Evolutionary conservation across 805 yeast species (phyloP).

Genomic region (Ogataea angusta): DNA sequence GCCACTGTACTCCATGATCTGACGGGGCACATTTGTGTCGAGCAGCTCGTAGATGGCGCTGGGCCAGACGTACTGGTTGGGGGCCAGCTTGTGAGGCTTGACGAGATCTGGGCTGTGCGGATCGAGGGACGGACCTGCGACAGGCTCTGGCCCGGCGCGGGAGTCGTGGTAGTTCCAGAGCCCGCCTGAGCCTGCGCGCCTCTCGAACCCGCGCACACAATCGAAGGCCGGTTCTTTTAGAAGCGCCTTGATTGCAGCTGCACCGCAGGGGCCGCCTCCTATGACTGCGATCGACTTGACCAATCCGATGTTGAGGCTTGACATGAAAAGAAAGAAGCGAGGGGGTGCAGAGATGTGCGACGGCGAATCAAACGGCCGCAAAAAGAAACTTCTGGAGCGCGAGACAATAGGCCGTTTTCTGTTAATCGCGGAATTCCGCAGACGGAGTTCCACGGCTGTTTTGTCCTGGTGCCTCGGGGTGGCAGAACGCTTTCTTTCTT

Average conservation of each 20-base stretch:
- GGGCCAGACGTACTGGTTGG: constrained; percentile 37
- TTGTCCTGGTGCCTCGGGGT: not conserved
- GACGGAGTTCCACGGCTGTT: constrained; percentile 6
- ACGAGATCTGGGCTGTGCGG: constrained; percentile 18
- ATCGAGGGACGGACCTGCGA: constrained; percentile 30
- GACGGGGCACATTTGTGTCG: constrained; percentile 67
- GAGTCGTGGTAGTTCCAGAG: constrained; percentile 64
- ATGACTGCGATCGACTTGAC: constrained; percentile 53
- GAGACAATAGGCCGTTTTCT: not conserved
- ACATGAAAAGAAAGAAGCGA: constrained; percentile 6
- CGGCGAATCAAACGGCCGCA: not conserved
- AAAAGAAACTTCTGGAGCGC: not conserved
- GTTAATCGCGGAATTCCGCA: not conserved
- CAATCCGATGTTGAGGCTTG: constrained; percentile 10
- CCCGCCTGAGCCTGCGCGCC: constrained; percentile 63
- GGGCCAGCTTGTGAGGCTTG: constrained; percentile 10
- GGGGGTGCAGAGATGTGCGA: constrained; percentile 5
- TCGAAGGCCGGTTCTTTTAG: constrained; percentile 46
- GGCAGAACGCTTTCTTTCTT: not conserved
- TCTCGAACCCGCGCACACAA: constrained; percentile 57
- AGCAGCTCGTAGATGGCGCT: constrained; percentile 61
- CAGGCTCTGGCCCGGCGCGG: constrained; percentile 11
- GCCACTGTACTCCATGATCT: constrained; percentile 64
- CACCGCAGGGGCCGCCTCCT: constrained; percentile 80
- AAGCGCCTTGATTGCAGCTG: constrained; percentile 64